phyloP scores from a whole-genome alignment of 1,284 basidiomycete species.

The Rhodotorula sp. region DNA sequence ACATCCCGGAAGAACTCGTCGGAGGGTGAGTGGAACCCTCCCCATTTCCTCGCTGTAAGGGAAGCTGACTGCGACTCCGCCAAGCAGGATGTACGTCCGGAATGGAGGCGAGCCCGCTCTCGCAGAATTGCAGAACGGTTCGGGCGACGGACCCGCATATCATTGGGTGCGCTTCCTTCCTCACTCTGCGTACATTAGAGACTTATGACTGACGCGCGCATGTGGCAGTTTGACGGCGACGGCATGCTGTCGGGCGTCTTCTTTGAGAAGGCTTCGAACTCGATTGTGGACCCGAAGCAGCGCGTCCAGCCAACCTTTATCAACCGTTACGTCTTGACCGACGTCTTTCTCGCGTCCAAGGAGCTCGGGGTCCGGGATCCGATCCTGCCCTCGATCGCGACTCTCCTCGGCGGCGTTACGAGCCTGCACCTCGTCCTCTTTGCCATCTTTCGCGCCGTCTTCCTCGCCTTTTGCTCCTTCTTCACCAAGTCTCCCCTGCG shows the following conservation, averaged over 20 bases:
- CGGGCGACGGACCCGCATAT: slow-evolving; percentile 37
- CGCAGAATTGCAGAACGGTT: background rate
- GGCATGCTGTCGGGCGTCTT: slow-evolving; percentile 56
- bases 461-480: slow-evolving; percentile 49
- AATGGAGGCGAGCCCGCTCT: slow-evolving; percentile 55
- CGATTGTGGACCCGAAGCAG: background rate
- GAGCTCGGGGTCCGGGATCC: slow-evolving; percentile 48
- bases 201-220: slow-evolving; percentile 35
- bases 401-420: slow-evolving; percentile 53
- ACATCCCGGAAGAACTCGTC: slow-evolving; percentile 47
- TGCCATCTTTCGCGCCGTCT: slow-evolving; percentile 51
- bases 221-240: slow-evolving; percentile 50
- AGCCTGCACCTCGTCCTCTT: slow-evolving; percentile 50
- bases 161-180: slow-evolving; percentile 48
- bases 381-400: slow-evolving; percentile 55
- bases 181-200: slow-evolving; percentile 18
- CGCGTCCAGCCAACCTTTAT: slow-evolving; percentile 46
- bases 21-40: slow-evolving; percentile 43
- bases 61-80: background rate
- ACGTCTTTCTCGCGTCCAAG: slow-evolving; percentile 47
- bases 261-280: slow-evolving; percentile 46
- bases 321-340: slow-evolving; percentile 51
- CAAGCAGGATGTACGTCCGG: slow-evolving; percentile 50
- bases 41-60: background rate
- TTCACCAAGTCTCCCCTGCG: slow-evolving; percentile 47